These are phyloP conservation scores for Mycena indigotica DNA, from an alignment of 768 basidiomycete species.

Conservation along the genomic window DNA sequence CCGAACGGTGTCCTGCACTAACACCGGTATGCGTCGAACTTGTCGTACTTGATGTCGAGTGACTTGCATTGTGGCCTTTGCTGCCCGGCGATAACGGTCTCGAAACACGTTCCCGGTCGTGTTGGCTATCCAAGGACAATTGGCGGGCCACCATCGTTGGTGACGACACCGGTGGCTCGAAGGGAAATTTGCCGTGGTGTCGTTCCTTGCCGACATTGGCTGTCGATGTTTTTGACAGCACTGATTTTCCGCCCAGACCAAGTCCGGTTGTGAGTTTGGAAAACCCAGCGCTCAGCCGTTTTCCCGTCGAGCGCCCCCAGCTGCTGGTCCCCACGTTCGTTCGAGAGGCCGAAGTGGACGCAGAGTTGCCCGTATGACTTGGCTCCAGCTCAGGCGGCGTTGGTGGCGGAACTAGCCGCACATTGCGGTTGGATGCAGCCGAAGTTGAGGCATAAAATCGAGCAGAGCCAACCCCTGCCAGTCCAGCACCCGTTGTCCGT, in stretches of 20 bases:
- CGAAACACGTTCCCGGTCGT: constrained; percentile 23
- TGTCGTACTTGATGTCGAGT: constrained; percentile 17
- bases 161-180: constrained; percentile 67
- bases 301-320: constrained; percentile 33
- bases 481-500: constrained; percentile 8
- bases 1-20: constrained; percentile 43
- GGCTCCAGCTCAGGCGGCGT: constrained; percentile 32
- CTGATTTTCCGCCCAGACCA: constrained; percentile 19
- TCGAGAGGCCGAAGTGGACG: constrained; percentile 40
- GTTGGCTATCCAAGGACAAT: constrained; percentile 14
- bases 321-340: constrained; percentile 28
- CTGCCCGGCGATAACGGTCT: constrained; percentile 20
- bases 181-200: constrained; percentile 65
- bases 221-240: constrained; percentile 30
- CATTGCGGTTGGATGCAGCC: constrained; percentile 17
- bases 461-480: constrained; percentile 21
- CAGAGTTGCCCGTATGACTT: constrained; percentile 42
- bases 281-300: constrained; percentile 61
- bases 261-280: constrained; percentile 44
- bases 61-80: constrained; percentile 15
- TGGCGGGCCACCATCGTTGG: constrained; percentile 25
- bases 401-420: constrained; percentile 23
- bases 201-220: constrained; percentile 35
- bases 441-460: constrained; percentile 20
- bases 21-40: constrained; percentile 32